phyloP scores from a whole-genome alignment of 106 monocot species.

The Narthecium ossifragum region DNA sequence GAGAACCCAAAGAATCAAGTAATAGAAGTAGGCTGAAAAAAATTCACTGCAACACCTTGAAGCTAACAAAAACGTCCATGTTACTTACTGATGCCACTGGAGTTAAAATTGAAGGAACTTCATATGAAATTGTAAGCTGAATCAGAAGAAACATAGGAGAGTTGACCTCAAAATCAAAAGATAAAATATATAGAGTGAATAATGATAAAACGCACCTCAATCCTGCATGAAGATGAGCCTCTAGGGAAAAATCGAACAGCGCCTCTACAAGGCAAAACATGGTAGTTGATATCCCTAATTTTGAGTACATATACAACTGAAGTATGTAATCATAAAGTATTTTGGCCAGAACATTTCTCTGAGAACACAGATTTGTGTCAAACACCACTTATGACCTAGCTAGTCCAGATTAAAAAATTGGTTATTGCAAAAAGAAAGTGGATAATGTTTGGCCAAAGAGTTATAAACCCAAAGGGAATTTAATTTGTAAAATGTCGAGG shows the following conservation, averaged over 20 bases:
- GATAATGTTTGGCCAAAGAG: too few relatives aligned
- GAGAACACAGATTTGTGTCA: too few relatives aligned
- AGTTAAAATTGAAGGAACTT: slow-evolving; percentile 52
- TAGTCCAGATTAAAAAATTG: too few relatives aligned
- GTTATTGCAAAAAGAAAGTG: too few relatives aligned
- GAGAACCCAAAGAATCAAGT: background rate
- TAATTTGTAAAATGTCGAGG: too few relatives aligned
- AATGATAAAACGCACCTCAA: slow-evolving; percentile 37
- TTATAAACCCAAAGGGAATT: too few relatives aligned
- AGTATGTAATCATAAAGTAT: too few relatives aligned
- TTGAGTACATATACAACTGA: too few relatives aligned
- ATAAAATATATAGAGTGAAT: background rate
- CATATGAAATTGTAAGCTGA: slow-evolving; percentile 71
- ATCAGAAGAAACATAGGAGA: background rate
- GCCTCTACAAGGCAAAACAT: slow-evolving; percentile 54
- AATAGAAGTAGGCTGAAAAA: background rate
- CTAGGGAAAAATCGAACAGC: slow-evolving; percentile 67
- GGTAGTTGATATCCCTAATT: too few relatives aligned
- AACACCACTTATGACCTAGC: too few relatives aligned
- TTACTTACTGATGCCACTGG: slow-evolving; percentile 65
- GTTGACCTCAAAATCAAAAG: background rate
- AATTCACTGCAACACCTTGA: background rate
- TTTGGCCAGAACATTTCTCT: too few relatives aligned
- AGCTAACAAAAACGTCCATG: background rate
- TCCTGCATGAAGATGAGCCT: slow-evolving; percentile 61